Evolutionary conservation across 257 asterid species (phyloP).

Genomic region (Nicotiana benthamiana): DNA sequence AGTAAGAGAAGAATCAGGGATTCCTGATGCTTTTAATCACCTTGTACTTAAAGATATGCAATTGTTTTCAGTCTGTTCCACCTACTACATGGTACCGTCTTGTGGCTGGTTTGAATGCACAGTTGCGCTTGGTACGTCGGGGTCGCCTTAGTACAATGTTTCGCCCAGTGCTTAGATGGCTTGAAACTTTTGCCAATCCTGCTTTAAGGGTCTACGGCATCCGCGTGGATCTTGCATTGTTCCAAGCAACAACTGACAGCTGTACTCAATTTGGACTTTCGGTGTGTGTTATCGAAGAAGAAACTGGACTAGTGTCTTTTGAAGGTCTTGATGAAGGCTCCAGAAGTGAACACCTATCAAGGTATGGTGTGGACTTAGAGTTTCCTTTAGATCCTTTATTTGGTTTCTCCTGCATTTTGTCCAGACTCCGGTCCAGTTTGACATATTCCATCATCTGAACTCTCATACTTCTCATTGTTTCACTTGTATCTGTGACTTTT

Average conservation of each 20-base stretch:
- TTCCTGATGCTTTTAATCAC: neutral
- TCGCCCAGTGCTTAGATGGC: slow-evolving; percentile 71
- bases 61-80: slow-evolving; percentile 62
- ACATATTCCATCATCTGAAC: neutral
- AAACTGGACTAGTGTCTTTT: slow-evolving; percentile 30
- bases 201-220: slow-evolving; percentile 58
- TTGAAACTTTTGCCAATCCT: slow-evolving; percentile 80
- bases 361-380: slow-evolving; percentile 34
- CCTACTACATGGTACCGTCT: slow-evolving; percentile 98
- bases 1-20: neutral
- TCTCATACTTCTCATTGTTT: neutral
- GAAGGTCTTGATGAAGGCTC: slow-evolving; percentile 39
- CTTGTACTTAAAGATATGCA: neutral
- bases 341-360: slow-evolving; percentile 35
- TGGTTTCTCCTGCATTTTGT: neutral
- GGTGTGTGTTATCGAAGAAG: slow-evolving; percentile 58
- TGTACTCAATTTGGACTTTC: slow-evolving; percentile 76
- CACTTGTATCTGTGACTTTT: neutral
- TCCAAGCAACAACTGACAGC: slow-evolving; percentile 63
- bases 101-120: slow-evolving; percentile 98
- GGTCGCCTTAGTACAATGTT: slow-evolving; percentile 74
- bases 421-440: neutral
- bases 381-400: neutral
- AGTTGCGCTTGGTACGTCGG: slow-evolving; percentile 77
- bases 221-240: slow-evolving; percentile 80